Conservation (phyloP, 345 rosid genomes). For the Raphanus raphanistrum region DNA sequence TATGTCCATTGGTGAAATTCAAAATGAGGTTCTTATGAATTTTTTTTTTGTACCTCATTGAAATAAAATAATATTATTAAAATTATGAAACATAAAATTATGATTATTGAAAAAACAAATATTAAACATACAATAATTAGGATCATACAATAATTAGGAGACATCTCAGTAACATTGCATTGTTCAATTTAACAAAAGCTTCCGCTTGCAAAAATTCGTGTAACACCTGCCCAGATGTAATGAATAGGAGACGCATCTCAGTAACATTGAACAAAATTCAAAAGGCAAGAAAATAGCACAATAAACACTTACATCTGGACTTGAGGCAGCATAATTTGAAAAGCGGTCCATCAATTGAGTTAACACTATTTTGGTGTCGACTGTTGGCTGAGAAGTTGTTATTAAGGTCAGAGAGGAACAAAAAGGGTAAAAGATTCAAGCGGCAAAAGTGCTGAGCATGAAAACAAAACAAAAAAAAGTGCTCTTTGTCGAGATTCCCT, state of each 20-base stretch:
- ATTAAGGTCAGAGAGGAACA: slow-evolving; percentile 25
- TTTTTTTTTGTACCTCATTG: too few species aligned
- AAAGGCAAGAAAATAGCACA: slow-evolving; percentile 3
- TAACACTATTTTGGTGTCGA: slow-evolving; percentile 81
- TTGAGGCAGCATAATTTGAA: slow-evolving; percentile 87
- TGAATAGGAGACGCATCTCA: slow-evolving; percentile 3
- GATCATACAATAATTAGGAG: too few species aligned
- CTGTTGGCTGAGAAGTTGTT: slow-evolving; percentile 62
- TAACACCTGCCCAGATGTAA: slow-evolving; percentile 47
- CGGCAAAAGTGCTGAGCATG: neutral
- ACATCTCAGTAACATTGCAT: too few species aligned
- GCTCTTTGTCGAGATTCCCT: neutral
- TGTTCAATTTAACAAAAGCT: slow-evolving; percentile 81
- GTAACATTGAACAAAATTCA: neutral
- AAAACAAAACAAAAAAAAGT: neutral
- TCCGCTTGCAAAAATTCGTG: slow-evolving; percentile 92
- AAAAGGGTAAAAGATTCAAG: slow-evolving; percentile 12
- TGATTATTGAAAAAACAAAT: too few species aligned
- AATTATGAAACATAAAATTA: too few species aligned
- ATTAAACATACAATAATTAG: too few species aligned
- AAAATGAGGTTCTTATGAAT: too few species aligned
- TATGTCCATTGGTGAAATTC: too few species aligned
- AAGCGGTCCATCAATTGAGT: slow-evolving; percentile 89
- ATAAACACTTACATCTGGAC: slow-evolving; percentile 58
- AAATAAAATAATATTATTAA: too few species aligned